These are phyloP conservation scores for Cystobasidiopsis lactophilus DNA, from an alignment of 768 basidiomycete genomes.

Conservation along the genomic window DNA sequence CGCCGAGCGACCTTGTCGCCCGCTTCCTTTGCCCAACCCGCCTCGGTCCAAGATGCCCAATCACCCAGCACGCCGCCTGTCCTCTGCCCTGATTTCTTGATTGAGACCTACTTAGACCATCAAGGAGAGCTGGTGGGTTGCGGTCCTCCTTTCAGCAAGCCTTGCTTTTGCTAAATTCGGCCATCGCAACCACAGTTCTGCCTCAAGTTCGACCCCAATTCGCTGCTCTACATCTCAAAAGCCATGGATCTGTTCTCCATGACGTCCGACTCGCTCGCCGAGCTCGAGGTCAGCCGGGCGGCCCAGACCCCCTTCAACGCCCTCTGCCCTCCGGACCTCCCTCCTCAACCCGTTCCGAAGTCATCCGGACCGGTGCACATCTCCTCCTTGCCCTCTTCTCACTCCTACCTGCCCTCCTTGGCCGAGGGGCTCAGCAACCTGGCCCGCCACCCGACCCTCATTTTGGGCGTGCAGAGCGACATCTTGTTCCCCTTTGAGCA, in stretches of 20 bases:
- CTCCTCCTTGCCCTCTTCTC: constrained; percentile 22
- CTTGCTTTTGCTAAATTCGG: too few relatives aligned
- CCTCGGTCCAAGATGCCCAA: constrained; percentile 6
- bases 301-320: neutral
- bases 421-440: constrained; percentile 58
- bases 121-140: constrained; percentile 27
- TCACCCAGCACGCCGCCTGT: constrained; percentile 33
- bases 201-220: constrained; percentile 96
- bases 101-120: constrained; percentile 96
- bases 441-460: constrained; percentile 49
- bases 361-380: constrained; percentile 19
- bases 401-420: constrained; percentile 27
- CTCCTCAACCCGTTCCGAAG: neutral
- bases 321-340: constrained; percentile 1
- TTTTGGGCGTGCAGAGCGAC: constrained; percentile 89
- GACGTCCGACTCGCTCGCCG: constrained; percentile 50
- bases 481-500: constrained; percentile 94
- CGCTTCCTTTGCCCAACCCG: constrained; percentile 1
- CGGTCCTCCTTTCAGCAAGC: constrained; percentile 35
- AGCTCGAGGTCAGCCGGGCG: constrained; percentile 31
- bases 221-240: constrained; percentile 92
- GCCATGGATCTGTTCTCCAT: constrained; percentile 99
- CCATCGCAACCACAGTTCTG: constrained; percentile 84
- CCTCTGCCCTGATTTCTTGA: constrained; percentile 88
- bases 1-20: constrained; percentile 22